Conservation (phyloP, 345 rosid genomes). For the Corymbia maculata region DNA sequence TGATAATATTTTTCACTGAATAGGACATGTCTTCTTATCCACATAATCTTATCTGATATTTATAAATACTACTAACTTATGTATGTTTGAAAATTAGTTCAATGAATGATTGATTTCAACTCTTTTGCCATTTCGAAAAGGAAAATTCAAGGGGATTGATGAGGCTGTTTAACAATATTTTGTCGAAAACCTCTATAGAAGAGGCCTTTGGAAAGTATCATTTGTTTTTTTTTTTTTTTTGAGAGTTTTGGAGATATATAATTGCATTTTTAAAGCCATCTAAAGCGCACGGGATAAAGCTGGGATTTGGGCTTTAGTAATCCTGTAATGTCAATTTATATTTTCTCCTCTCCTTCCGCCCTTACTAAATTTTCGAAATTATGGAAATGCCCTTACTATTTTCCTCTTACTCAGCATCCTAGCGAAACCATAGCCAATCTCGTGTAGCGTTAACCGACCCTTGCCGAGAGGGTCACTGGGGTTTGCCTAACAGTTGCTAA, state of each 20-base stretch:
- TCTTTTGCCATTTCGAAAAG: neutral
- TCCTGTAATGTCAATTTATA: too few species aligned
- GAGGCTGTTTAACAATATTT: neutral
- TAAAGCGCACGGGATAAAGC: neutral
- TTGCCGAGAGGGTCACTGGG: rapidly evolving
- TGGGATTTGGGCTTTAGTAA: neutral
- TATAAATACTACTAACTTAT: neutral
- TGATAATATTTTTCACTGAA: neutral
- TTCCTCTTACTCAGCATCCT: neutral
- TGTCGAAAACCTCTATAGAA: neutral
- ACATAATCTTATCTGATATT: neutral
- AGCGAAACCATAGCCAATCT: neutral
- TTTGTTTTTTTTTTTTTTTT: too few species aligned
- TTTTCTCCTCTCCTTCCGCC: neutral
- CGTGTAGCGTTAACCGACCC: rapidly evolving
- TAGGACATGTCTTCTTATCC: neutral
- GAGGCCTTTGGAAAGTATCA: neutral
- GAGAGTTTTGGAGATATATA: neutral
- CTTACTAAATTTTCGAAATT: too few species aligned
- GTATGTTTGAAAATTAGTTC: neutral
- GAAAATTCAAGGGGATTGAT: neutral
- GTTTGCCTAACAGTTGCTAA: neutral
- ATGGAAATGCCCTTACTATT: neutral
- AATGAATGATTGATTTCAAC: neutral
- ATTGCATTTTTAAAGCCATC: neutral